Evolutionary conservation across 768 basidiomycete genomes (phyloP).

Genomic region (Lactarius pseudohatsudake): DNA sequence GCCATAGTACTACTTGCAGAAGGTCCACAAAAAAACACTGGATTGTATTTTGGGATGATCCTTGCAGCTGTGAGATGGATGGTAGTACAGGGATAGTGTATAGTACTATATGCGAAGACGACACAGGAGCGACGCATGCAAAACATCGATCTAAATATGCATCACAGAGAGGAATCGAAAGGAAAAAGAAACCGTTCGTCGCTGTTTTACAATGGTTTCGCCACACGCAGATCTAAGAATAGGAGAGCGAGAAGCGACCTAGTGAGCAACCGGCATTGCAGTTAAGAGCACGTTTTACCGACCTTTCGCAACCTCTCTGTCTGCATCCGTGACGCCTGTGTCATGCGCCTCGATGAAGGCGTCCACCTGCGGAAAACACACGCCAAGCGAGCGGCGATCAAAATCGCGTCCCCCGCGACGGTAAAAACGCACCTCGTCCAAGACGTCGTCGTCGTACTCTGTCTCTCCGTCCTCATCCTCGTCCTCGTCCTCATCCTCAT

Average conservation of each 20-base stretch:
- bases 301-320: conserved; percentile 78
- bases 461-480: conserved; percentile 50
- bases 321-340: conserved; percentile 76
- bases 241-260: conserved; percentile 4
- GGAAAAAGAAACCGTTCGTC: background rate
- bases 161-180: background rate
- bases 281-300: conserved; percentile 29
- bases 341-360: conserved; percentile 95
- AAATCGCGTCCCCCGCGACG: background rate
- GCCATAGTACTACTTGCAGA: conserved; percentile 3
- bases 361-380: conserved; percentile 57
- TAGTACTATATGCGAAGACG: conserved; percentile 11
- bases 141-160: conserved; percentile 19
- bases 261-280: background rate
- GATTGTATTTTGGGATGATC: conserved; percentile 21
- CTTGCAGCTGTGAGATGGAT: conserved; percentile 19
- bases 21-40: background rate
- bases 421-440: conserved; percentile 74
- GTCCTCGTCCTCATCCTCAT: conserved; percentile 53
- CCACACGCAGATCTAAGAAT: conserved; percentile 18
- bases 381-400: background rate
- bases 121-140: conserved; percentile 6
- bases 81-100: conserved; percentile 25
- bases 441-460: conserved; percentile 68
- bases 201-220: conserved; percentile 15